These are phyloP conservation scores for Spathaspora arborariae DNA, from an alignment of 805 yeast species.

Conservation along the genomic window DNA sequence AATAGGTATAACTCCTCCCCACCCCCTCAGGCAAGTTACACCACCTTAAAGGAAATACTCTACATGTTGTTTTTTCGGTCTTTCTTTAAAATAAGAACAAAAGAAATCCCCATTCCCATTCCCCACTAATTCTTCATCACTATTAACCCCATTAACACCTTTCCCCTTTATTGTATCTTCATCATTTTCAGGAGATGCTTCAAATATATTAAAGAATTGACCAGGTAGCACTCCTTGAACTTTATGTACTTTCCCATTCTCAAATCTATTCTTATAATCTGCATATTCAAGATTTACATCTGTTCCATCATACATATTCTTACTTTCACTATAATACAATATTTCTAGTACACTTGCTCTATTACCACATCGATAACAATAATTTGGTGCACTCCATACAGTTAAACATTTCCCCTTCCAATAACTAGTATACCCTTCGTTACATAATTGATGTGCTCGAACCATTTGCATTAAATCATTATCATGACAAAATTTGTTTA, in stretches of 20 bases:
- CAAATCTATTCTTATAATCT: constrained; percentile 6
- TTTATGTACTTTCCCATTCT: constrained; percentile 3
- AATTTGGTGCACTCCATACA: constrained; percentile 98
- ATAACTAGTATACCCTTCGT: constrained; percentile 90
- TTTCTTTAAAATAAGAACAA: constrained; percentile 18
- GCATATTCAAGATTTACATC: constrained; percentile 3
- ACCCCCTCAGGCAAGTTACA: neutral
- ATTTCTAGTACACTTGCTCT: constrained; percentile 96
- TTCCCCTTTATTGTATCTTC: constrained; percentile 46
- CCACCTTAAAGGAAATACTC: constrained; percentile 43
- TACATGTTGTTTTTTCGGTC: constrained; percentile 36
- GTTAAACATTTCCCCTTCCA: constrained; percentile 91
- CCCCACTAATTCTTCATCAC: constrained; percentile 11
- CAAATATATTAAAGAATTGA: constrained; percentile 87
- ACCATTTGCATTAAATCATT: constrained; percentile 78
- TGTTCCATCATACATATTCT: constrained; percentile 7
- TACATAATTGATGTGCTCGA: constrained; percentile 95
- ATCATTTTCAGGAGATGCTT: constrained; percentile 93
- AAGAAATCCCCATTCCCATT: constrained; percentile 23
- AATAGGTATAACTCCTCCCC: too few relatives aligned
- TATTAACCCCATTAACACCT: constrained; percentile 32
- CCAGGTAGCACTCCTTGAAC: constrained; percentile 37
- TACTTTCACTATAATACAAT: constrained; percentile 37
- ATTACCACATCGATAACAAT: constrained; percentile 95
- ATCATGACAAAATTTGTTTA: constrained; percentile 74